phyloP scores from a whole-genome alignment of 257 asterid genomes.

The Petrea volubilis region DNA sequence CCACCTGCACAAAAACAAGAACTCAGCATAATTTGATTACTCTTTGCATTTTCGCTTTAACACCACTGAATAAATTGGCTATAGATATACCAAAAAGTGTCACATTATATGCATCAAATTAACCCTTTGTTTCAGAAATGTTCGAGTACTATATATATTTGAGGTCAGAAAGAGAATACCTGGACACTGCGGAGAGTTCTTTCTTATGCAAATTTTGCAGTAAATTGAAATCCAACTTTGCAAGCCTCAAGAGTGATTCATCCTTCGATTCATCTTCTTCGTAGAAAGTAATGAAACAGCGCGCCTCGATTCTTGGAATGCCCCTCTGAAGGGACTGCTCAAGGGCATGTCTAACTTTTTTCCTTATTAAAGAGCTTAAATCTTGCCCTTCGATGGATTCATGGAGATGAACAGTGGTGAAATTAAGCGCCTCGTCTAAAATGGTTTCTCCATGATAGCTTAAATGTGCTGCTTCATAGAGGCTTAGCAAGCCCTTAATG shows the following conservation, averaged over 20 bases:
- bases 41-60: too few species aligned
- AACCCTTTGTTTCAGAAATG: too few species aligned
- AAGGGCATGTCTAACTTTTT: slow-evolving; percentile 23
- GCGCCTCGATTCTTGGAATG: slow-evolving; percentile 27
- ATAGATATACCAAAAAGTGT: too few species aligned
- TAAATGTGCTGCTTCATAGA: slow-evolving; percentile 27
- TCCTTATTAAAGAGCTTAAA: neutral
- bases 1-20: slow-evolving; percentile 10
- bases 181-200: slow-evolving; percentile 25
- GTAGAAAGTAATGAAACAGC: slow-evolving; percentile 24
- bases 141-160: too few species aligned
- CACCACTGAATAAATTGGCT: too few species aligned
- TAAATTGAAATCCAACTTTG: slow-evolving; percentile 33
- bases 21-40: neutral
- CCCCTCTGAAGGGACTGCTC: slow-evolving; percentile 23
- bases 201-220: slow-evolving; percentile 31
- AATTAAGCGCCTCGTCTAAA: slow-evolving; percentile 11
- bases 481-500: slow-evolving; percentile 18
- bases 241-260: slow-evolving; percentile 21
- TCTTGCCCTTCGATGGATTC: neutral
- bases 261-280: slow-evolving; percentile 17
- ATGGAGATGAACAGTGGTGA: slow-evolving; percentile 3
- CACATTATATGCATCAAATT: too few species aligned
- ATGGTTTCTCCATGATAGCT: slow-evolving; percentile 21
- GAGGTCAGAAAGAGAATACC: neutral